Evolutionary conservation across 768 basidiomycete species (phyloP), one percentile per base, ranked within the genome.

Genomic region (Sporobolomyces roseus): DNA sequence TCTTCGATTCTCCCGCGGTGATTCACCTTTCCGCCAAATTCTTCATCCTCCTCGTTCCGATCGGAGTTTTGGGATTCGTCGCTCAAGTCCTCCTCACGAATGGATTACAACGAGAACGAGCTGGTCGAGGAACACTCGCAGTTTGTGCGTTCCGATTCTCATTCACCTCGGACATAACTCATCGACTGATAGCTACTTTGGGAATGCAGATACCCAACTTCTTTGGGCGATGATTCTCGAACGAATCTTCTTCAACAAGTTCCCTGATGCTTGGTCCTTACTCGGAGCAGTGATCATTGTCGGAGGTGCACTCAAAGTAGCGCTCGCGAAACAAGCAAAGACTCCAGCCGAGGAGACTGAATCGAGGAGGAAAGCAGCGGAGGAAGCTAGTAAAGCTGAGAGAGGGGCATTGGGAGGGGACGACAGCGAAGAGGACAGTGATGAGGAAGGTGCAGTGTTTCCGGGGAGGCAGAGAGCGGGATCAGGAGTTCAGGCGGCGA

Each of bases 51-150:
- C 58, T 72, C 48, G 29, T 51, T 6, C 60, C 75, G 14, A 77
- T 80, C 55, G 81, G 81, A 3, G 65, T 81, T 10, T 79, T 79
- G 61, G 81, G 81, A 12, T 80, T 82, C 70, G 46, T 75, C 23
- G 80, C 77, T 0, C 82, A 83, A 61, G 80, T 84, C 1, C 78
- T 87, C 5, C 74, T 89, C 43, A 86, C 85, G 1, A 78, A 85
- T 74, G 88, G 86, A 0, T 77, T 88, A 16, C 85, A 85, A 63
- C 82, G 83, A 2, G 87, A 89, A 76, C 84, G 85, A 10, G 87
- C 85, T 0, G 84, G 85, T 0, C 78, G 87, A 48, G 87, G 85
- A 0, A 80, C 85, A 1, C 79, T 89, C 72, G 86, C 84, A 0
- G 78, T 87, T 6, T 90, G 78, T 78, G 60, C 67, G 78, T 49